Conservation (phyloP, 139 green algal genomes). For the Haematococcus lacustris region DNA sequence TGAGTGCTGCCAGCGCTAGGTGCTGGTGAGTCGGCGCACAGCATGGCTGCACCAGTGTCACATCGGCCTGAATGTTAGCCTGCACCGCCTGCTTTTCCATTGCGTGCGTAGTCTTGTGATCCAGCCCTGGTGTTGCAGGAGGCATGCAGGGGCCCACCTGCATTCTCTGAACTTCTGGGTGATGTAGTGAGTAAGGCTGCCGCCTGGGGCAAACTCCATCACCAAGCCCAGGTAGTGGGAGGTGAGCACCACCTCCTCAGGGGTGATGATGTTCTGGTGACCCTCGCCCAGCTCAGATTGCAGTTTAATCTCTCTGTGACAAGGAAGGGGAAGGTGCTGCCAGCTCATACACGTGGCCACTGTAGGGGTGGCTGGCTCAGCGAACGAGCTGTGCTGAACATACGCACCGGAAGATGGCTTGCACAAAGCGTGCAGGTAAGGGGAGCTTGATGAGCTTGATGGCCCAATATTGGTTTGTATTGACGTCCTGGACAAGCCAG, state of each 20-base stretch:
- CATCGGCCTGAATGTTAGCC: too few relatives aligned
- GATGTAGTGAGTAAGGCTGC: slow-evolving; percentile 69
- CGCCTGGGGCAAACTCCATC: slow-evolving; percentile 68
- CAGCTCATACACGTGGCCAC: not conserved
- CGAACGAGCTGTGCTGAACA: too few relatives aligned
- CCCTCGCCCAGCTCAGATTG: slow-evolving; percentile 57
- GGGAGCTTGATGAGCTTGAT: slow-evolving; percentile 54
- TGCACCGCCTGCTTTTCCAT: too few relatives aligned
- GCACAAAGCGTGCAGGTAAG: slow-evolving; percentile 36
- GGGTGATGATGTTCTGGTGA: slow-evolving; percentile 61
- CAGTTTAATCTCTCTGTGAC: slow-evolving; percentile 48
- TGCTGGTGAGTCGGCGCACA: too few relatives aligned
- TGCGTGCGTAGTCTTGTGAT: too few relatives aligned
- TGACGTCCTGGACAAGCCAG: slow-evolving; percentile 32
- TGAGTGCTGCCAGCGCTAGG: too few relatives aligned
- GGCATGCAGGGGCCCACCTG: not conserved
- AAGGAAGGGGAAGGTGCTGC: not conserved
- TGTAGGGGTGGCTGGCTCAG: not conserved
- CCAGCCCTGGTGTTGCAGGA: too few relatives aligned
- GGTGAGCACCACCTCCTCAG: slow-evolving; percentile 62
- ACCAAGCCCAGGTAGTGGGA: slow-evolving; percentile 58
- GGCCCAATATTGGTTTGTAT: slow-evolving; percentile 28
- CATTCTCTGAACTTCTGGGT: slow-evolving; percentile 29
- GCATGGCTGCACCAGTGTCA: too few relatives aligned
- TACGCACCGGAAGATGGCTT: slow-evolving; percentile 17